Evolutionary conservation across 2,329 filamentous ascomycete species (phyloP).

Genomic region (Fusarium fracticaudum): DNA sequence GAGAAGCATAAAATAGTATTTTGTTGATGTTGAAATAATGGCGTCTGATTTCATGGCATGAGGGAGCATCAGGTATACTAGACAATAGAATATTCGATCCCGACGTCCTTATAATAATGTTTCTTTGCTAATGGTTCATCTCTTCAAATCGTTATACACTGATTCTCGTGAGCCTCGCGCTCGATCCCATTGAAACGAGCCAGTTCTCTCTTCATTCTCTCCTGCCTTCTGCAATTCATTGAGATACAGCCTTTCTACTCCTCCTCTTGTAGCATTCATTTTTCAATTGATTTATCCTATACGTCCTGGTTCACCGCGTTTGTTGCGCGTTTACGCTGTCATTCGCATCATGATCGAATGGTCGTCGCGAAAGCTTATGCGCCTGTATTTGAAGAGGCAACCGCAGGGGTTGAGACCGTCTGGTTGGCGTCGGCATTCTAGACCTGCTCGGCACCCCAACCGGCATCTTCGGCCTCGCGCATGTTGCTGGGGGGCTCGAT

Average conservation of each 20-base stretch:
- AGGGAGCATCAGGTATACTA: constrained; percentile 15
- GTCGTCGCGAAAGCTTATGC: constrained; percentile 10
- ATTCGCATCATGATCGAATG: constrained; percentile 7
- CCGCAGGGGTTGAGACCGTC: background rate
- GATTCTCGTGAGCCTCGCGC: constrained; percentile 17
- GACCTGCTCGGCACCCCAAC: constrained; percentile 82
- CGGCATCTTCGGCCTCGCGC: constrained; percentile 75
- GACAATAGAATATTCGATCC: constrained; percentile 15
- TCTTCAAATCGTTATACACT: constrained; percentile 14
- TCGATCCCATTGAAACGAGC: constrained; percentile 9
- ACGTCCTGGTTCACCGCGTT: constrained; percentile 20
- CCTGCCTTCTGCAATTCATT: constrained; percentile 20
- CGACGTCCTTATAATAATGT: background rate
- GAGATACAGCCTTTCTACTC: constrained; percentile 11
- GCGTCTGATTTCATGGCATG: constrained; percentile 19
- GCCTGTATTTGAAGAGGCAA: constrained; percentile 9
- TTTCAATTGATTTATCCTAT: constrained; percentile 3
- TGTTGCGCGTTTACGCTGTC: constrained; percentile 12
- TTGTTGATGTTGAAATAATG: constrained; percentile 7
- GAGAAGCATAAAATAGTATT: constrained; percentile 9
- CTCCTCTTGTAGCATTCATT: constrained; percentile 14
- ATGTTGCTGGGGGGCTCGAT: constrained; percentile 85
- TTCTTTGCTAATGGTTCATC: constrained; percentile 19
- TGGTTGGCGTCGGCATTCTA: constrained; percentile 50
- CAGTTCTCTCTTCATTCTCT: background rate